Evolutionary conservation across 2,329 filamentous ascomycete genomes (phyloP), one percentile per base, ranked within the genome.

Genomic region (Penicillium corylophilum): DNA sequence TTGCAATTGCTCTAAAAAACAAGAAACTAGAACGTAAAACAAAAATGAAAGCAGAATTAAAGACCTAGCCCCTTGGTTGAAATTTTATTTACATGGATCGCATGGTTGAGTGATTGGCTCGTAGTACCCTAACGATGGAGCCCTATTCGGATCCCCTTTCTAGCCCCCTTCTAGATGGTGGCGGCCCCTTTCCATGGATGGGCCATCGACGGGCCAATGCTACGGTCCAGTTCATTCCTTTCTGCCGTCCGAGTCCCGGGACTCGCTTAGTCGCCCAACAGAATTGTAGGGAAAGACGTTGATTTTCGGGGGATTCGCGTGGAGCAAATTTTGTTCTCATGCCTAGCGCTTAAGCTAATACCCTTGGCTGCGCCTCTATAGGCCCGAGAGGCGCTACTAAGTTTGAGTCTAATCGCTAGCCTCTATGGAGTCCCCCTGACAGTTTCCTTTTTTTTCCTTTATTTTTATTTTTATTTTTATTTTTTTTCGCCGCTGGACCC

Each of bases 321-420:
- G 50, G 50, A 58, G 46, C 48, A 33, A 45, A 44, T 50, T 44
- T 29, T 36, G 28, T 33, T 48, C 31, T 45, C 29, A 36, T 18
- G 13, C 38, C 36, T 55, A 49, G 47, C 49, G 52, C 46, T 42
- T 36, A 42, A 55, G 48, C 46, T 48, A 33, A 50, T 55, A 45
- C 46, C 44, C 45, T 41, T 29, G 31, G 10, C 15, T 23, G 24
- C 12, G 3, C 28, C 33, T 16, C 38, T 41, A 56, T 57, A 50
- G 55, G 55, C 13, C 35, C 26, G 20, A 26, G 24, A 26, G 18
- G 28, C 13, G 10, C 15, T 38, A 42, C 44, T 51, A 49, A 16
- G 50, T 50, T 53, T 55, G 49, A 57, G 53, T 43, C 47, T 55
- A 55, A 47, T 52, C 44, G 24, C 49, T 57, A 57, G 53, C 28